These are phyloP conservation scores for Bruguiera hainesii DNA, from an alignment of 441 rosid genomes.

Conservation along the genomic window DNA sequence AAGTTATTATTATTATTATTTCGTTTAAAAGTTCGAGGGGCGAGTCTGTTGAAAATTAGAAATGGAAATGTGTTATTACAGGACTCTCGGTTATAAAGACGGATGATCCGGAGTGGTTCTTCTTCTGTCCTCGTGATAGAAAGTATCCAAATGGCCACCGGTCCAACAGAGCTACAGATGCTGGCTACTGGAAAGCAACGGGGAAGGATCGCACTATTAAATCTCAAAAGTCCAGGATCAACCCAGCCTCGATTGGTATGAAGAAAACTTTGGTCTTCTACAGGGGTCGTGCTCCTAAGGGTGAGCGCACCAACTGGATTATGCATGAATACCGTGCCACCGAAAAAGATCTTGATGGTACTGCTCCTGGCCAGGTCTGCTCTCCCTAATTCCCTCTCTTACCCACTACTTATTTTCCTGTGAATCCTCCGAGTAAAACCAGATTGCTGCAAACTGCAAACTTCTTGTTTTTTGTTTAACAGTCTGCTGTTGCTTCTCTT, in stretches of 20 bases:
- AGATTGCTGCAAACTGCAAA: no score
- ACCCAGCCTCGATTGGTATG: slow-evolving; percentile 55
- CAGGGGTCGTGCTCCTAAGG: slow-evolving; percentile 90
- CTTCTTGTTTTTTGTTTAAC: no score
- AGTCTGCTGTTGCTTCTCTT: no score
- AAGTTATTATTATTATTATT: not conserved
- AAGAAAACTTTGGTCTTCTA: slow-evolving; percentile 90
- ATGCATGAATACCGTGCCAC: slow-evolving; percentile 94
- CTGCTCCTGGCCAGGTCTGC: slow-evolving; percentile 75
- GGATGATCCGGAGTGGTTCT: slow-evolving; percentile 93
- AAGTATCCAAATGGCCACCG: slow-evolving; percentile 90
- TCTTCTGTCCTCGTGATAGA: slow-evolving; percentile 84
- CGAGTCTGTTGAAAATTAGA: no score
- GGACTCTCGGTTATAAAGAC: slow-evolving; percentile 76
- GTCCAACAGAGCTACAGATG: slow-evolving; percentile 84
- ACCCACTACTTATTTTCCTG: not conserved
- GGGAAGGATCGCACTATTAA: slow-evolving; percentile 88
- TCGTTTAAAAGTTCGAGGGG: not conserved
- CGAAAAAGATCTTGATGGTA: slow-evolving; percentile 64
- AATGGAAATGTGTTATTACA: slow-evolving; percentile 20
- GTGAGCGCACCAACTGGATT: slow-evolving; percentile 80
- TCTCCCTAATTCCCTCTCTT: not conserved
- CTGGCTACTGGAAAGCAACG: slow-evolving; percentile 93
- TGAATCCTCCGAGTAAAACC: no score
- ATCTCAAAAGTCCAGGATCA: slow-evolving; percentile 42